Conservation (phyloP, 192 early-diverging fungal genomes). For the Coemansia sp. region DNA sequence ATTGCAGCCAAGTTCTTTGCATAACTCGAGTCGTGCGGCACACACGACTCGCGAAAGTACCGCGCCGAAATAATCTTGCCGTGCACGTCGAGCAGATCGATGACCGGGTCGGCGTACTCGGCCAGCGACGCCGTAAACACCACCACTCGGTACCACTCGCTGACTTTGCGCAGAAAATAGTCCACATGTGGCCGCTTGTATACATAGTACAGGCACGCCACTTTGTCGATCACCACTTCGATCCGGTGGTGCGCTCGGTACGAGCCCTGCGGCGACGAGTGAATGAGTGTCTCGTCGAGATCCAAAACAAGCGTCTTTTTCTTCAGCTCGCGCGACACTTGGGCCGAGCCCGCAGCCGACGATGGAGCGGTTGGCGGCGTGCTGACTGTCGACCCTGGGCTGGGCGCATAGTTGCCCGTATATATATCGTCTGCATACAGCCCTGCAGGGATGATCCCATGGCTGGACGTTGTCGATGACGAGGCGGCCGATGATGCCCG, state of each 20-base stretch:
- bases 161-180: slow-evolving; percentile 62
- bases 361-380: slow-evolving; percentile 15
- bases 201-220: slow-evolving; percentile 62
- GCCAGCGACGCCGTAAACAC: slow-evolving; percentile 72
- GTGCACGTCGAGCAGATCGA: slow-evolving; percentile 62
- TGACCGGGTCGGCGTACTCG: slow-evolving; percentile 65
- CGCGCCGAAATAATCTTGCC: slow-evolving; percentile 60
- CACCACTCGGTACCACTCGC: slow-evolving; percentile 67
- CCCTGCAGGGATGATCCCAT: neutral
- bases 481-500: slow-evolving; percentile 41
- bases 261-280: slow-evolving; percentile 60
- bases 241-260: slow-evolving; percentile 64
- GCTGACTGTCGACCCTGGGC: slow-evolving; percentile 8
- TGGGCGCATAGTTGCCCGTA: neutral
- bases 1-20: slow-evolving; percentile 67
- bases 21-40: slow-evolving; percentile 63
- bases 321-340: slow-evolving; percentile 19
- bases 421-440: slow-evolving; percentile 6
- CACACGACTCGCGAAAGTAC: slow-evolving; percentile 67
- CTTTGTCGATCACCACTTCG: slow-evolving; percentile 64
- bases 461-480: slow-evolving; percentile 38
- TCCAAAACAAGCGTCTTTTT: slow-evolving; percentile 63
- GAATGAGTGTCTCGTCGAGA: slow-evolving; percentile 70
- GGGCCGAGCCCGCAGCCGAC: neutral
- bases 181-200: slow-evolving; percentile 63